Evolutionary conservation across 2,329 filamentous ascomycete species (phyloP), one percentile per base, ranked within the genome.

Genomic region (Aureobasidium sp.): DNA sequence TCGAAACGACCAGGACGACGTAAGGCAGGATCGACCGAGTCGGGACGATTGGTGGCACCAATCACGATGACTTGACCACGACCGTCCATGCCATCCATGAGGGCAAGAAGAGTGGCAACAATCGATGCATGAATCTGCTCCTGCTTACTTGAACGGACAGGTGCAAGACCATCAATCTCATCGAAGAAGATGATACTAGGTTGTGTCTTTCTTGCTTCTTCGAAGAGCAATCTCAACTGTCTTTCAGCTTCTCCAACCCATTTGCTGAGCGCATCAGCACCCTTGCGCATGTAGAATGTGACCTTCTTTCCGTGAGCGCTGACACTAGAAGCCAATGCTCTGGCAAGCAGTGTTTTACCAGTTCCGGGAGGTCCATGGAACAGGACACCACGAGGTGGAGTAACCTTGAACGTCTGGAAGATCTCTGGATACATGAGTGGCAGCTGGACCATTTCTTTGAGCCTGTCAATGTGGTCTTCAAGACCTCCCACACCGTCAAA

Each of bases 131-230:
- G 94, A 64, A 97, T 97, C 76, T 99, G 94, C 73, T 99, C 94
- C 76, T 97, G 93, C 74, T 97, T 97, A 76, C 93, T 97, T 14
- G 94, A 97, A 68, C 94, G 85, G 37, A 97, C 94, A 57, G 94
- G 95, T 2, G 94, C 94, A 66, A 99, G 81, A 61, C 94, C 94
- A 76, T 99, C 94, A 68, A 99, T 99, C 74, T 99, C 94, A 73
- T 99, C 94, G 69, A 99, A 97, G 79, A 99, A 99, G 74, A 99
- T 99, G 75, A 99, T 99, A 74, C 93, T 97, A 0, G 94, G 94
- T 71, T 99, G 94, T 1, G 89, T 97, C 73, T 91, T 94, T 65
- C 93, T 84, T 17, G 94, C 94, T 75, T 99, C 94, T 69, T 97
- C 94, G 67, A 99, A 99, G 5, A 99, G 82, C 62, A 97, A 78